These are phyloP conservation scores for Rozella allomycis DNA, from an alignment of 371 early-diverging fungal species.

Conservation along the genomic window DNA sequence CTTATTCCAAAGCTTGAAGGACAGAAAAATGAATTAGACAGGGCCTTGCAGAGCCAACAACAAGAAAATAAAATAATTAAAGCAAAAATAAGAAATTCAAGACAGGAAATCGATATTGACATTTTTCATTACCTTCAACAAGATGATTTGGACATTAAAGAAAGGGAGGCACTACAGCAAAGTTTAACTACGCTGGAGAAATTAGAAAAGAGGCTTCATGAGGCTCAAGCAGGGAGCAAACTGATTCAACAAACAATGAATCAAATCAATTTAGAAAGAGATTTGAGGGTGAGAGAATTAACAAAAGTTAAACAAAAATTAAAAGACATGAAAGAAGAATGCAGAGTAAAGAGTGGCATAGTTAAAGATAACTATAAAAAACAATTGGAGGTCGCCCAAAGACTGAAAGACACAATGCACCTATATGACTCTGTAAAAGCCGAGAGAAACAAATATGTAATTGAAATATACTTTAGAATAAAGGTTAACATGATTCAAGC, in stretches of 20 bases:
- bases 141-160: conserved; percentile 15
- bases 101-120: conserved; percentile 17
- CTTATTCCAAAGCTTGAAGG: conserved; percentile 13
- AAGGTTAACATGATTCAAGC: conserved; percentile 30
- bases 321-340: conserved; percentile 16
- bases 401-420: conserved; percentile 22
- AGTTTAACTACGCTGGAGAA: conserved; percentile 12
- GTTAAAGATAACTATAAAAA: conserved; percentile 20
- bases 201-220: conserved; percentile 19
- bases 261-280: conserved; percentile 15
- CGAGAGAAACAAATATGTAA: conserved; percentile 32
- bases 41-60: conserved; percentile 8
- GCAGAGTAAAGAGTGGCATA: conserved; percentile 13
- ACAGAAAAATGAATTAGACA: conserved; percentile 13
- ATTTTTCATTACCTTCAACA: conserved; percentile 17
- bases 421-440: conserved; percentile 29
- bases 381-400: conserved; percentile 12
- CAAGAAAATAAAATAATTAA: conserved; percentile 12
- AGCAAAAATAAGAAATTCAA: conserved; percentile 8
- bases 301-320: conserved; percentile 16
- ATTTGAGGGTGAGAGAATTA: conserved; percentile 22
- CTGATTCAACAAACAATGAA: conserved; percentile 9
- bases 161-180: conserved; percentile 9
- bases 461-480: conserved; percentile 1
- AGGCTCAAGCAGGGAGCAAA: conserved; percentile 2